Evolutionary conservation across 2,329 filamentous ascomycete species (phyloP).

Genomic region (Ophiostoma angusticollis): DNA sequence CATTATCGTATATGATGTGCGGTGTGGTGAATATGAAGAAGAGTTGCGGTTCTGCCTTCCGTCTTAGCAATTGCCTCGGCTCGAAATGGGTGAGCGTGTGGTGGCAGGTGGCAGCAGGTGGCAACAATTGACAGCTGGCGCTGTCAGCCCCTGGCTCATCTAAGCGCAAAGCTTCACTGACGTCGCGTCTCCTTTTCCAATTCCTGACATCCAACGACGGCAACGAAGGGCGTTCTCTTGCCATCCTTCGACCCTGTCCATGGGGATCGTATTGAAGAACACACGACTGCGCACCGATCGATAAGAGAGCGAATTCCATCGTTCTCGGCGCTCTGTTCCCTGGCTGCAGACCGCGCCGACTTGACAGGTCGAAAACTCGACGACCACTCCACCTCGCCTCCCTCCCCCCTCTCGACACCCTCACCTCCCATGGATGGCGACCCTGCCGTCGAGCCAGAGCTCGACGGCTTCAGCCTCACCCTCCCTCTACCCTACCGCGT

Average conservation of each 20-base stretch:
- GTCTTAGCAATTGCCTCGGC: constrained; percentile 4
- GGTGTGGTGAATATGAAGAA: neutral
- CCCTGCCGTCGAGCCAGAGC: constrained; percentile 52
- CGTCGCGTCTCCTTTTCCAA: too few relatives aligned
- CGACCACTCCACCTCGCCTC: neutral
- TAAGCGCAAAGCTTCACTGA: too few relatives aligned
- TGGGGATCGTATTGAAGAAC: constrained; percentile 6
- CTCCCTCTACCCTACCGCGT: constrained; percentile 86
- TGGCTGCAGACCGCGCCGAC: too few relatives aligned
- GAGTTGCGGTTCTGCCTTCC: neutral
- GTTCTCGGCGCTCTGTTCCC: too few relatives aligned
- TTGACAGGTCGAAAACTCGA: too few relatives aligned
- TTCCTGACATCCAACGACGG: too few relatives aligned
- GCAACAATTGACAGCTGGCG: too few relatives aligned
- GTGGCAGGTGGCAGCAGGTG: neutral
- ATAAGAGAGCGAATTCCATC: neutral
- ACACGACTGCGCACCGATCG: constrained; percentile 6
- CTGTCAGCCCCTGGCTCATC: too few relatives aligned
- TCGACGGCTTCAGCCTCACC: constrained; percentile 77
- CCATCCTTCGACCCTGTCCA: too few relatives aligned
- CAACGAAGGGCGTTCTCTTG: too few relatives aligned
- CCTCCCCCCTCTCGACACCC: neutral
- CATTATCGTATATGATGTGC: neutral
- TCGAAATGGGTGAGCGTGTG: constrained; percentile 4
- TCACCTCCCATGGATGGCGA: constrained; percentile 53